A percentile compares a stretch with the other conserved stretches of the same genome.
phyloP scores from a whole-genome alignment of 1,284 basidiomycete species.

The Ganoderma lingzhi region DNA sequence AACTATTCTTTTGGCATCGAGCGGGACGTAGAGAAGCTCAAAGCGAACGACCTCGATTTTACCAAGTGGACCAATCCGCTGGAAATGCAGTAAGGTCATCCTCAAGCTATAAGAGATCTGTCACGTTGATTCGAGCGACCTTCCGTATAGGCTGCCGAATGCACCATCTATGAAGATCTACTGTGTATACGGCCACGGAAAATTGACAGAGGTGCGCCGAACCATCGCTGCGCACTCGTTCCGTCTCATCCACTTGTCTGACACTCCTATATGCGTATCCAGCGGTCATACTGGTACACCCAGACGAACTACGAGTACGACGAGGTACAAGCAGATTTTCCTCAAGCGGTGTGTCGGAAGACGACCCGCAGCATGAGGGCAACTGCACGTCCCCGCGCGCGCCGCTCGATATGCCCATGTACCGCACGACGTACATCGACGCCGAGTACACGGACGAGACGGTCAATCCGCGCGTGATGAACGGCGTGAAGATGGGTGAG shows the following conservation, averaged over 20 bases:
- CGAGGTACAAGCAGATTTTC: conserved; percentile 60
- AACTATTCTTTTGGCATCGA: conserved; percentile 98
- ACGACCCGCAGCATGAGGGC: conserved; percentile 24
- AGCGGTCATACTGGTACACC: conserved; percentile 81
- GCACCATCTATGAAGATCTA: conserved; percentile 95
- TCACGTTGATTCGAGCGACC: not conserved
- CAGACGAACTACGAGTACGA: conserved; percentile 66
- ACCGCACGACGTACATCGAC: conserved; percentile 84
- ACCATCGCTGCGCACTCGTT: not conserved
- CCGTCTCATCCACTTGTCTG: not conserved
- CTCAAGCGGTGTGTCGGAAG: conserved; percentile 50
- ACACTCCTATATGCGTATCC: conserved; percentile 4
- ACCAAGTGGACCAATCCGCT: conserved; percentile 96
- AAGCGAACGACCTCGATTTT: conserved; percentile 74
- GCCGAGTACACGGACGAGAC: conserved; percentile 77
- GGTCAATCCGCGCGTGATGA: conserved; percentile 72
- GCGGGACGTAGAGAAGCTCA: conserved; percentile 70
- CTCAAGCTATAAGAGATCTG: not conserved
- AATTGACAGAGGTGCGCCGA: conserved; percentile 85
- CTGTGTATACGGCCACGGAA: conserved; percentile 96
- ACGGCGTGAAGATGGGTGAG: conserved; percentile 90
- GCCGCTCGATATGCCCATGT: conserved; percentile 66
- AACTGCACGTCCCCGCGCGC: conserved; percentile 52
- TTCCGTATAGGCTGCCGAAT: conserved; percentile 74
- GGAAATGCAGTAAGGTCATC: conserved; percentile 73